phyloP scores from a whole-genome alignment of 768 basidiomycete genomes.

The Boletus subparvulus region DNA sequence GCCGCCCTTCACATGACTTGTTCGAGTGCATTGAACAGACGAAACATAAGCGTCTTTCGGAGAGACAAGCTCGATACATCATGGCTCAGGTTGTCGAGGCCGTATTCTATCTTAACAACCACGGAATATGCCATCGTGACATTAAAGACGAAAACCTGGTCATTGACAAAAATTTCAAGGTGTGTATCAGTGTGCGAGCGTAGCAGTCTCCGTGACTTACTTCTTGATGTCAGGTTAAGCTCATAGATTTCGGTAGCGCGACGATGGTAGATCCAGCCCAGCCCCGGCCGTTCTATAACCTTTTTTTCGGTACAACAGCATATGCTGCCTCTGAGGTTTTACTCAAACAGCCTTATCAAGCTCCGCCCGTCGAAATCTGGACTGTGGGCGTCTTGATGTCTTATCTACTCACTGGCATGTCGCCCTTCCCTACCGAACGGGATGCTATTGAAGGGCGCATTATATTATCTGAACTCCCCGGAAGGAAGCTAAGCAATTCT shows the following conservation, averaged over 20 bases:
- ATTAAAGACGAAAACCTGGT: constrained; percentile 97
- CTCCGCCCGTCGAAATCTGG: constrained; percentile 96
- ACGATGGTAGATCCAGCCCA: constrained; percentile 64
- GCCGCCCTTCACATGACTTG: constrained; percentile 85
- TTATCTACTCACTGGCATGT: constrained; percentile 87
- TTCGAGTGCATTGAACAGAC: constrained; percentile 95
- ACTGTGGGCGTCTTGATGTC: constrained; percentile 93
- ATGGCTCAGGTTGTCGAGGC: constrained; percentile 88
- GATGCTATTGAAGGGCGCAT: constrained; percentile 72
- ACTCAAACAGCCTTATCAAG: constrained; percentile 82
- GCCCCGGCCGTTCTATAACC: constrained; percentile 65
- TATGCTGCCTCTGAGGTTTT: constrained; percentile 96
- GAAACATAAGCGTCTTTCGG: constrained; percentile 73
- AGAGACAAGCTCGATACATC: constrained; percentile 76
- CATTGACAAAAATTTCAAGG: constrained; percentile 71
- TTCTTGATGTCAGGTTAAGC: constrained; percentile 62
- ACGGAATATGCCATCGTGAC: constrained; percentile 91
- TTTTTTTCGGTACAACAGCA: constrained; percentile 92
- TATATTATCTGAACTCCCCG: constrained; percentile 43
- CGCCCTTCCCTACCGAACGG: constrained; percentile 88
- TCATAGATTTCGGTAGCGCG: constrained; percentile 95
- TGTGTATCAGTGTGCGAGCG: constrained; percentile 25
- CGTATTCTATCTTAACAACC: constrained; percentile 74
- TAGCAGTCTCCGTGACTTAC: constrained; percentile 10
- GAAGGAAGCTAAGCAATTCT: constrained; percentile 40